Base-by-base conservation (phyloP, 768 basidiomycete genomes). In the Psilocybe subaeruginosa region DNA sequence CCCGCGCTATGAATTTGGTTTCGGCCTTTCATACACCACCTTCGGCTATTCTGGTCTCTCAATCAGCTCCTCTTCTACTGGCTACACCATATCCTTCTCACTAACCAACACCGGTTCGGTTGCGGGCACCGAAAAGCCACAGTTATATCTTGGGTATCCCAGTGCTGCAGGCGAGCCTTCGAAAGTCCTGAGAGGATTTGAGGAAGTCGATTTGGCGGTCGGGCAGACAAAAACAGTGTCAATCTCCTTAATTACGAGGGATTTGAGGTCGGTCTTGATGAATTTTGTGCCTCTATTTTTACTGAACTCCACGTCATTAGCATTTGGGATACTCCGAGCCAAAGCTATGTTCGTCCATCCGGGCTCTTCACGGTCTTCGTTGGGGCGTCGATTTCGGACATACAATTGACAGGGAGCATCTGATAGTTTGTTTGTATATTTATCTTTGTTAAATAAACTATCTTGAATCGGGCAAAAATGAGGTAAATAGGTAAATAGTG, bases 11-110 rank as follows among this genome's bases (percentile, higher is more conserved):
- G 82, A 85, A 66, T 92, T 91, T 71, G 90, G 90, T 3, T 91
- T 84, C 69, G 91, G 91, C 1, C 76, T 92, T 12, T 86, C 84
- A 3, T 93, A 92, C 72, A 91, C 91, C 50, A 84, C 80, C 0
- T 93, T 92, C 72, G 69, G 78, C 3, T 91, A 90, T 71, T 84
- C 86, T 8, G 72, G 76, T 17, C 71, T 90, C 45, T 68, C 77
- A 3, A 74, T 85, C 50, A 49, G 70, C 7, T 58, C 73, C 11
- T 74, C 77, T 2, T 56, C 63, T 14, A 68, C 73, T n/a, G 72
- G 74, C 0, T 69, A 73, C 46, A 64, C 70, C 2, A 66, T 85
- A 16, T 72, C 73, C 1, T 86, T 87, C 66, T 74, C 71, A 0
- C 72, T 87, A 1, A 70, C 66, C 31, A 86, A 88, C 67, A 80